phyloP scores from a whole-genome alignment of 345 rosid species.

The Eutrema heterophyllum region DNA sequence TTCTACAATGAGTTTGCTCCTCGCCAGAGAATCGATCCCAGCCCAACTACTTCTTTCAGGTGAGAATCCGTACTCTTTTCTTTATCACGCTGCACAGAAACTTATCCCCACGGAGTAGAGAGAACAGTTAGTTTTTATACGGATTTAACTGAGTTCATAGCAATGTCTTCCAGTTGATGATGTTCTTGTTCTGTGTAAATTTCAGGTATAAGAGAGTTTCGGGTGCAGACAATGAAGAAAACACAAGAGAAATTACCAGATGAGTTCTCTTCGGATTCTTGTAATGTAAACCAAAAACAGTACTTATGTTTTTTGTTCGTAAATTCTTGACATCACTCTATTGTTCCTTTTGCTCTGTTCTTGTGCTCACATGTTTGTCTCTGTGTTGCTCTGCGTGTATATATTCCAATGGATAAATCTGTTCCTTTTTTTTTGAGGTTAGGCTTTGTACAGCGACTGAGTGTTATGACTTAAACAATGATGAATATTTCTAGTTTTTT shows the following conservation, averaged over 20 bases:
- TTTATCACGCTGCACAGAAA: not conserved
- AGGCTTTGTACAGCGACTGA: constrained; percentile 16
- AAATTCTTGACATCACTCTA: constrained; percentile 19
- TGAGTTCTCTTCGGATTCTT: constrained; percentile 20
- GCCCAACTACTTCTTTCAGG: constrained; percentile 25
- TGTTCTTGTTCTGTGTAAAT: not conserved
- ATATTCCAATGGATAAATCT: constrained; percentile 9
- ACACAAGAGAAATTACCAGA: constrained; percentile 25
- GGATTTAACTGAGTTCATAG: not conserved
- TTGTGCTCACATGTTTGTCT: constrained; percentile 17
- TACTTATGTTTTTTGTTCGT: constrained; percentile 7
- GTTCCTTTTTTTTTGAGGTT: not conserved
- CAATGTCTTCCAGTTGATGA: not conserved
- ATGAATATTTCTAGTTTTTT: not conserved
- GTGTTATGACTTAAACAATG: constrained; percentile 6
- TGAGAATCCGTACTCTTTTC: not conserved
- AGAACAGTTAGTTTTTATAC: not conserved
- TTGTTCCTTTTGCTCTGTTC: constrained; percentile 12
- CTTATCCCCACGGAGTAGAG: not conserved
- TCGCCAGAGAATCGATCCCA: constrained; percentile 27
- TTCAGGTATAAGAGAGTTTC: constrained; percentile 12
- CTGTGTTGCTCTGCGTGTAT: constrained; percentile 18
- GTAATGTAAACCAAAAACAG: constrained; percentile 10
- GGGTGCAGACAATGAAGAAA: constrained; percentile 21
- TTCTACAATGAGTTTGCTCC: constrained; percentile 37